Conservation (phyloP, 2,329 filamentous ascomycete genomes). For the Ilyonectria mors-panacis region DNA sequence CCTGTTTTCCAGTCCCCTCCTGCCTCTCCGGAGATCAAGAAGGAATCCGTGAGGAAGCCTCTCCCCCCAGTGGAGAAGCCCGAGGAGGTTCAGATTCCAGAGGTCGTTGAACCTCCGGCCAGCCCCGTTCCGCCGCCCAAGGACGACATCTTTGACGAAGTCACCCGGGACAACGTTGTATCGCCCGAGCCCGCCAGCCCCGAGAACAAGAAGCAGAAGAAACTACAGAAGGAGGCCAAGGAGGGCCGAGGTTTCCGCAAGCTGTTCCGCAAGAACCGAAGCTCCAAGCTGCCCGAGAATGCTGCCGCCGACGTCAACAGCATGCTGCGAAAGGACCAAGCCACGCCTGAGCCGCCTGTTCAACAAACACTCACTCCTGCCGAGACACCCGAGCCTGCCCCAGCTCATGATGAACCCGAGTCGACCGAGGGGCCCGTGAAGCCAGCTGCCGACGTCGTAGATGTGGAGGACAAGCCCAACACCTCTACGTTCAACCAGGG, state of each 20-base stretch:
- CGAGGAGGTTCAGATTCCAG: constrained; percentile 14
- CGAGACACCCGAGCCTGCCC: constrained; percentile 48
- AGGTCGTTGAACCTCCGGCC: constrained; percentile 20
- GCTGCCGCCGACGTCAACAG: constrained; percentile 66
- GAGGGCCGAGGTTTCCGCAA: constrained; percentile 71
- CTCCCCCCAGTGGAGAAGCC: constrained; percentile 25
- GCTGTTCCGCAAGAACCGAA: constrained; percentile 76
- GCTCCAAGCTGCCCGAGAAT: constrained; percentile 70
- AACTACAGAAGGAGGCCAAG: constrained; percentile 69
- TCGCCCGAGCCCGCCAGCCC: constrained; percentile 55
- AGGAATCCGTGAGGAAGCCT: constrained; percentile 29
- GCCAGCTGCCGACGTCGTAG: constrained; percentile 35
- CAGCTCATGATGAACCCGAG: constrained; percentile 38
- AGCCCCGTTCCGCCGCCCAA: constrained; percentile 47
- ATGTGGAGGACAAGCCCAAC: constrained; percentile 42
- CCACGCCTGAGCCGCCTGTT: constrained; percentile 42
- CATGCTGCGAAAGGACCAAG: constrained; percentile 62
- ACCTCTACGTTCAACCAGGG: constrained; percentile 85
- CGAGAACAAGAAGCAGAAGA: constrained; percentile 61
- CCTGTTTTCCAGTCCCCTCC: background rate
- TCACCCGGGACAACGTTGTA: constrained; percentile 40
- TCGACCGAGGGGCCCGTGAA: constrained; percentile 8
- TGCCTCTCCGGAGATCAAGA: background rate
- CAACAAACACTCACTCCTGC: constrained; percentile 46
- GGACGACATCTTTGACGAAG: constrained; percentile 42